These are phyloP conservation scores for Sporobolus alterniflorus DNA, from an alignment of 202 grass and related monocot genomes.

Conservation along the genomic window DNA sequence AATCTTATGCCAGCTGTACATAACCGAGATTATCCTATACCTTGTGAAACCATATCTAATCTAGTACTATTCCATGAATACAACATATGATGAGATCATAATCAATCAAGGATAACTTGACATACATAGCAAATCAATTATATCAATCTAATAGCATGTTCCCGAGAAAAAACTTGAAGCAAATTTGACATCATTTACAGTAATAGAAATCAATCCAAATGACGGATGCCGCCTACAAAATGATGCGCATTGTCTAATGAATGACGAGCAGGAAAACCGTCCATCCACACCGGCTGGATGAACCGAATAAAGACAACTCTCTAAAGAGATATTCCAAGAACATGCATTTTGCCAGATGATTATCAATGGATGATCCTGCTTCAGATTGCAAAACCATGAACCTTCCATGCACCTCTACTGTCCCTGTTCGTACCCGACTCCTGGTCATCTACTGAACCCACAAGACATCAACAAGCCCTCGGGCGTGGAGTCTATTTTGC, in stretches of 20 bases:
- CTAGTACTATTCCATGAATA: no score
- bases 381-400: slow-evolving; percentile 28
- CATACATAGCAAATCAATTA: no score
- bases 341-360: background rate
- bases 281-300: background rate
- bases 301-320: background rate
- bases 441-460: slow-evolving; percentile 16
- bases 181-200: background rate
- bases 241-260: background rate
- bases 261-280: background rate
- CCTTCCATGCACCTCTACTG: slow-evolving; percentile 20
- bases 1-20: no score
- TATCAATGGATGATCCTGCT: slow-evolving; percentile 31
- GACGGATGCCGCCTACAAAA: background rate
- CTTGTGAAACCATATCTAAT: no score
- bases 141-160: no score
- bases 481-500: slow-evolving; percentile 31
- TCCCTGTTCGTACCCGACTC: background rate
- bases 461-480: slow-evolving; percentile 9
- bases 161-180: background rate
- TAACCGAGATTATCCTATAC: no score
- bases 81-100: no score
- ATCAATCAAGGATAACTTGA: no score
- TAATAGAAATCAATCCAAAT: background rate
- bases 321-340: slow-evolving; percentile 12